A percentile compares a stretch with the other conserved stretches of the same genome.
These are phyloP conservation scores for Actinomortierella ambigua DNA, from an alignment of 371 early-diverging fungal genomes.

Conservation along the genomic window DNA sequence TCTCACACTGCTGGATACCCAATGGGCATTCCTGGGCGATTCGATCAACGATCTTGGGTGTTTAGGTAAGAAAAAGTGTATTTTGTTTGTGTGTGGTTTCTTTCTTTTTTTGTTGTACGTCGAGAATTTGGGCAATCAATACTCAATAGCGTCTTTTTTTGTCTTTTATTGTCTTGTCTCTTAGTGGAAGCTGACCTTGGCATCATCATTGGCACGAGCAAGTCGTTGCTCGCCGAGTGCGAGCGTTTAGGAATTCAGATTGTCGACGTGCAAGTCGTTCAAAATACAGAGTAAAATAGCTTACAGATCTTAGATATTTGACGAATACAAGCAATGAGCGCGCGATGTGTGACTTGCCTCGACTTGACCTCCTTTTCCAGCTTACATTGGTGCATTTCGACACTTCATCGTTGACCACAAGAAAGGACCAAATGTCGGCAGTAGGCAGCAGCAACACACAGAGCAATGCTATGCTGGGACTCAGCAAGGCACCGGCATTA, in stretches of 20 bases:
- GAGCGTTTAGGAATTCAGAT: slow-evolving; percentile 33
- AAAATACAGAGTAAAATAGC: too few species aligned
- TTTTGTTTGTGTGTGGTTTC: background rate
- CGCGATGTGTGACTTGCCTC: too few species aligned
- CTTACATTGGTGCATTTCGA: too few species aligned
- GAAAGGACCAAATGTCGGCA: too few species aligned
- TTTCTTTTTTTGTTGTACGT: background rate
- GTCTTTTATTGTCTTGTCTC: too few species aligned
- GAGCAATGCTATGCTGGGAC: slow-evolving; percentile 27
- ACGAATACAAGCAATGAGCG: too few species aligned
- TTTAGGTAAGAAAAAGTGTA: slow-evolving; percentile 19
- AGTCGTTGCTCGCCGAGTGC: slow-evolving; percentile 39
- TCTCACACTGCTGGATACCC: slow-evolving; percentile 17
- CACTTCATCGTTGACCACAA: too few species aligned
- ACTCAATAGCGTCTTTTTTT: background rate
- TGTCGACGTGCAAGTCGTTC: slow-evolving; percentile 12
- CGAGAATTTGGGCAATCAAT: background rate
- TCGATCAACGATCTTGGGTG: slow-evolving; percentile 41
- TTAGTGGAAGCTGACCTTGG: slow-evolving; percentile 56
- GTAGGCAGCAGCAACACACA: too few species aligned
- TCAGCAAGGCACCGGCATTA: slow-evolving; percentile 31
- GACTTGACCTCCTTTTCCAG: too few species aligned
- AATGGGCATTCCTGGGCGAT: slow-evolving; percentile 43
- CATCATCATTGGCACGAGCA: slow-evolving; percentile 56
- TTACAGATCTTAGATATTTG: too few species aligned